Percentiles rank a stretch among this genome's conserved stretches.
phyloP scores from a whole-genome alignment of 2,329 filamentous ascomycete species.

The Tolypocladium tundrense region DNA sequence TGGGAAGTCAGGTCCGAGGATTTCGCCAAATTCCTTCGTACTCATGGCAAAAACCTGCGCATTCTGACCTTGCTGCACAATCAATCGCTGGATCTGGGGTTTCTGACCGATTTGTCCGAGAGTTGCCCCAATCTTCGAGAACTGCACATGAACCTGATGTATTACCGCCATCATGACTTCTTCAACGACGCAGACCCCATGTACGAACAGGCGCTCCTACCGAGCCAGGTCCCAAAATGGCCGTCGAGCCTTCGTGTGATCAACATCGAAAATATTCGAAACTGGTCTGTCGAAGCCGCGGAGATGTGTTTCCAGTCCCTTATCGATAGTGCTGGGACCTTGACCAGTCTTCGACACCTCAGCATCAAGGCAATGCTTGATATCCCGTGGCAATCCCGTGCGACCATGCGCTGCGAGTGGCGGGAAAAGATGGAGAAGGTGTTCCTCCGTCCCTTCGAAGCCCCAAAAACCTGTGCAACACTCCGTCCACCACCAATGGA shows the following conservation, averaged over 20 bases:
- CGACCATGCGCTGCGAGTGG: slow-evolving; percentile 71
- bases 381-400: slow-evolving; percentile 71
- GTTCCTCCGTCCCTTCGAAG: slow-evolving; percentile 43
- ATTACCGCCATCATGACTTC: slow-evolving; percentile 59
- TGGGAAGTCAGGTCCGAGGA: slow-evolving; percentile 60
- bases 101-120: slow-evolving; percentile 54
- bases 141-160: slow-evolving; percentile 69
- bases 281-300: slow-evolving; percentile 60
- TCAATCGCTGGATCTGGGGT: slow-evolving; percentile 64
- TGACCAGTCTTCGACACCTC: slow-evolving; percentile 60
- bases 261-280: slow-evolving; percentile 66
- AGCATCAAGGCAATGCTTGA: slow-evolving; percentile 70
- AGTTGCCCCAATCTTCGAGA: slow-evolving; percentile 62
- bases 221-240: slow-evolving; percentile 65
- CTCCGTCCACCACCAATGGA: slow-evolving; percentile 9
- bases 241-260: slow-evolving; percentile 60
- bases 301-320: slow-evolving; percentile 72
- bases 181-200: slow-evolving; percentile 64
- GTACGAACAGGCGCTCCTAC: slow-evolving; percentile 58
- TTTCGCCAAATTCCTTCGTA: slow-evolving; percentile 53
- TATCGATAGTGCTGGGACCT: slow-evolving; percentile 54
- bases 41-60: slow-evolving; percentile 57
- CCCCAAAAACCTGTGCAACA: slow-evolving; percentile 24
- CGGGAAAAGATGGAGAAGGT: slow-evolving; percentile 57
- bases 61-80: slow-evolving; percentile 68